Base-by-base conservation (phyloP, 225 moss, liverwort and hornwort genomes). In the Physcomitrellopsis africana region DNA sequence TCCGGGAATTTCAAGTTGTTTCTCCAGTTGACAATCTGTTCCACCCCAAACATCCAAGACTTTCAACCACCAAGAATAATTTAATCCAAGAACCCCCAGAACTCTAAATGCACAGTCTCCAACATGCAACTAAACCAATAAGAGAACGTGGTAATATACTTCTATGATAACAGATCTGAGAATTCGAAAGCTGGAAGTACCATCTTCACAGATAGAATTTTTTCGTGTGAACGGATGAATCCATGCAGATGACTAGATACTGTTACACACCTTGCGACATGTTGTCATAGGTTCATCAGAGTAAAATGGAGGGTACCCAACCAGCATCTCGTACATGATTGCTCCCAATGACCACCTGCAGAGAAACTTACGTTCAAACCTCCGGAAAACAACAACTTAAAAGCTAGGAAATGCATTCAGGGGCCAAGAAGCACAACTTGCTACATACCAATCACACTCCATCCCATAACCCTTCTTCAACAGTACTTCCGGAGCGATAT, bases 261-360 rank as follows among this genome's bases (percentile, higher is more conserved):
- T 47, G 68, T n/a, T 56, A 59, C 63, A 67, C 71, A 99, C 99
- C 99, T 99, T 99, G 70, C 99, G 93, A 86, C 99, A 99, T 61
- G 99, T 99, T 79, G 85, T 92, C 99, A 99, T 95, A 11, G 99
- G 99, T 58, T 99, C 95, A 72, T 99, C 99, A 60, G 99, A 99
- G 73, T 99, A 99, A 70, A 99, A 99, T 41, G 99, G 99, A 73
- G 99, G 99, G 63, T 92, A 99, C 24, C 99, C 99, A 70, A 99
- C 95, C 63, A 99, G 95, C 99, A 99, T 99, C 82, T 99, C 99
- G 75, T 89, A 99, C 99, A 99, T 99, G 56, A 95, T 99, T 76
- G 99, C 99, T 77, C 99, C 99, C 66, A 99, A 74, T 69, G 99
- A 99, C 99, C 99, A 99, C 99, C 99, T 99, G 86, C 76, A 85